phyloP scores from a whole-genome alignment of 2,329 filamentous ascomycete genomes.

The Fusarium sp. region DNA sequence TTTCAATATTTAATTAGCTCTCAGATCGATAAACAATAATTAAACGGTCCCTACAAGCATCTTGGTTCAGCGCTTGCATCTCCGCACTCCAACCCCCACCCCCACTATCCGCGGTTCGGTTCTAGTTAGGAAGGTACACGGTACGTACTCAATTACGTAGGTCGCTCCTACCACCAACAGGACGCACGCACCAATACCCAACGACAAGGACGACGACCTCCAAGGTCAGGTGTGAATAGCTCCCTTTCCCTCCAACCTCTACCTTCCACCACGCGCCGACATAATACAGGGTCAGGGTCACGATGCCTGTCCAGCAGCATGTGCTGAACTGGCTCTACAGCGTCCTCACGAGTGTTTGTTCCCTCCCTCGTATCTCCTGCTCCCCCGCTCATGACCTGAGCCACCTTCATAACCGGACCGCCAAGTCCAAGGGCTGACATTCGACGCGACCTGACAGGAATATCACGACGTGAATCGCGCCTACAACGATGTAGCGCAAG shows the following conservation, averaged over 20 bases:
- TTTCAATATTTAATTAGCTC: too few relatives aligned
- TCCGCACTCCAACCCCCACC: conserved; percentile 11
- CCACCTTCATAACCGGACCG: not conserved
- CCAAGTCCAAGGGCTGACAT: conserved; percentile 15
- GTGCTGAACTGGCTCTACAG: conserved; percentile 96
- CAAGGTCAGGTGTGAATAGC: conserved; percentile 33
- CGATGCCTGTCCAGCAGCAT: conserved; percentile 84
- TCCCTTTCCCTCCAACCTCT: not conserved
- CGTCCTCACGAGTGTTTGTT: conserved; percentile 79
- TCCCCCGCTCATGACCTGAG: conserved; percentile 14
- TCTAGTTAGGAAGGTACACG: conserved; percentile 34
- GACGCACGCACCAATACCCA: conserved; percentile 32
- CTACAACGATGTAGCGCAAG: conserved; percentile 90
- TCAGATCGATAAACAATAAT: not conserved
- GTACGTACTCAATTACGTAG: conserved; percentile 40
- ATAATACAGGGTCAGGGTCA: conserved; percentile 33
- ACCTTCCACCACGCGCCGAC: not conserved
- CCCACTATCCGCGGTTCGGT: conserved; percentile 31
- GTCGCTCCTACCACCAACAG: conserved; percentile 14
- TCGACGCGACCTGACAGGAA: conserved; percentile 69
- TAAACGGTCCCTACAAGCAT: not conserved
- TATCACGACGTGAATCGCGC: conserved; percentile 93
- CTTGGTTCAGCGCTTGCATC: not conserved
- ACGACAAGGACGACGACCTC: conserved; percentile 29
- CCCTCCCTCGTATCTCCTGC: not conserved